Conservation (phyloP, 768 basidiomycete genomes). For the Auricularia sp. region DNA sequence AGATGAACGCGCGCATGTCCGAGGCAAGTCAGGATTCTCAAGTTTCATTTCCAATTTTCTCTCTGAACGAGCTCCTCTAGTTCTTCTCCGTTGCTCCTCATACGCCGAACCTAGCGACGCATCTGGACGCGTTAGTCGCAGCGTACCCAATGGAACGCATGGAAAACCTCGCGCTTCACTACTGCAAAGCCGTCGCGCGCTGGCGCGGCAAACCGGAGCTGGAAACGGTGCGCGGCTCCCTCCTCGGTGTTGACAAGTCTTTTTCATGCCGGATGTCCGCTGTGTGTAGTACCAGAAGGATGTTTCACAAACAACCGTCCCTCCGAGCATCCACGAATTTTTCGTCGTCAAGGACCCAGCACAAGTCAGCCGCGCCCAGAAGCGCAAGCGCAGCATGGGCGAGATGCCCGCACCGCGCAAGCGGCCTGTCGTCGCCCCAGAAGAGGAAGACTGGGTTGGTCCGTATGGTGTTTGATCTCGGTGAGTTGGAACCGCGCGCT, state of each 20-base stretch:
- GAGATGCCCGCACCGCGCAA: not conserved
- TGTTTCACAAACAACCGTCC: not conserved
- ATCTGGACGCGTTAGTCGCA: conserved; percentile 46
- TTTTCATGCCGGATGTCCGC: no score
- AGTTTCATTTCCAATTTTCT: not conserved
- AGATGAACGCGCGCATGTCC: conserved; percentile 63
- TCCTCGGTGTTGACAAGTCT: not conserved
- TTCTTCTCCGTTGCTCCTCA: conserved; percentile 66
- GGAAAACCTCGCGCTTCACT: conserved; percentile 66
- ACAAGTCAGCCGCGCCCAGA: not conserved
- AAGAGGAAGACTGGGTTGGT: conserved; percentile 8
- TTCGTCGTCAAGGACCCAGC: not conserved
- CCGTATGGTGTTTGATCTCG: conserved; percentile 9
- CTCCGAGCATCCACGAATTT: not conserved
- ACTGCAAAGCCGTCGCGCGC: conserved; percentile 69
- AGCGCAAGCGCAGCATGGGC: not conserved
- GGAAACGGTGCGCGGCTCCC: conserved; percentile 10
- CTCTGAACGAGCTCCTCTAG: conserved; percentile 25
- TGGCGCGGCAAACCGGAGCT: conserved; percentile 84
- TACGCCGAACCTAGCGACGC: conserved; percentile 53
- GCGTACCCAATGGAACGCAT: conserved; percentile 74
- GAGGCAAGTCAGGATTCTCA: conserved; percentile 37
- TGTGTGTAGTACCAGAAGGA: conserved; percentile 6
- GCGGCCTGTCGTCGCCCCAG: not conserved
- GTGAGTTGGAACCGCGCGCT: not conserved